Percentiles rank a stretch among this genome's conserved stretches.
Evolutionary conservation across 2,329 filamentous ascomycete species (phyloP).

Genomic region (Raffaelea deltoideospora): DNA sequence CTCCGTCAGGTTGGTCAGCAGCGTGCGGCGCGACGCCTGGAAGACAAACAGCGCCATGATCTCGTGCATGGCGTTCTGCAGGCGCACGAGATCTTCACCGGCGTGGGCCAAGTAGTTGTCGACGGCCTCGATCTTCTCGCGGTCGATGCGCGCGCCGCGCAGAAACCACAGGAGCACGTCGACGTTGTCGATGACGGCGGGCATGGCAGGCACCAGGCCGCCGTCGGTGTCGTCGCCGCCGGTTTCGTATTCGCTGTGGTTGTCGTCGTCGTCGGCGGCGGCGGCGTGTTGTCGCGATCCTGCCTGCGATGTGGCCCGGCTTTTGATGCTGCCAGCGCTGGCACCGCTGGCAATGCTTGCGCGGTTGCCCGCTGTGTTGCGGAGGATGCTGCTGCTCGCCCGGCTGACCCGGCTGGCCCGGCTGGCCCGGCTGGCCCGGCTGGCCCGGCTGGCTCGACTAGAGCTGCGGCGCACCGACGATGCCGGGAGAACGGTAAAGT

Average conservation of each 20-base stretch:
- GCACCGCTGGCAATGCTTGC: too few species aligned
- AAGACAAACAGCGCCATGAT: slow-evolving; percentile 83
- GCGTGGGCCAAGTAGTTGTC: slow-evolving; percentile 68
- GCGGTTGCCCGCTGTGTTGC: too few species aligned
- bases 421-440: slow-evolving; percentile 11
- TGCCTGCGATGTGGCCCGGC: too few species aligned
- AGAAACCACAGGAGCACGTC: slow-evolving; percentile 54
- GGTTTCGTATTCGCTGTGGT: not conserved
- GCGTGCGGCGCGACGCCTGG: slow-evolving; percentile 66
- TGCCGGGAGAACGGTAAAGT: slow-evolving; percentile 60
- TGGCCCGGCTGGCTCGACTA: slow-evolving; percentile 19
- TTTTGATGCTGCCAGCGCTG: too few species aligned
- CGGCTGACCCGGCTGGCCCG: slow-evolving; percentile 3
- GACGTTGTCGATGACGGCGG: slow-evolving; percentile 42
- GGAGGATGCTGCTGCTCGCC: not conserved
- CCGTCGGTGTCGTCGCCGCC: slow-evolving; percentile 47
- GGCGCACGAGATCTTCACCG: slow-evolving; percentile 56
- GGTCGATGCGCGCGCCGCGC: slow-evolving; percentile 58
- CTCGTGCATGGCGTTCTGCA: slow-evolving; percentile 64
- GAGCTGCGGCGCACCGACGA: slow-evolving; percentile 25
- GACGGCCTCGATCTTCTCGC: slow-evolving; percentile 74
- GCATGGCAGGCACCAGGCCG: slow-evolving; percentile 1
- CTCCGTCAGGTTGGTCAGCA: slow-evolving; percentile 56
- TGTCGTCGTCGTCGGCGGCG: not conserved
- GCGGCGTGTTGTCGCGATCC: too few species aligned